Evolutionary conservation across 495 filamentous ascomycete genomes (phyloP).

Genomic region (Cairneyella variabilis): DNA sequence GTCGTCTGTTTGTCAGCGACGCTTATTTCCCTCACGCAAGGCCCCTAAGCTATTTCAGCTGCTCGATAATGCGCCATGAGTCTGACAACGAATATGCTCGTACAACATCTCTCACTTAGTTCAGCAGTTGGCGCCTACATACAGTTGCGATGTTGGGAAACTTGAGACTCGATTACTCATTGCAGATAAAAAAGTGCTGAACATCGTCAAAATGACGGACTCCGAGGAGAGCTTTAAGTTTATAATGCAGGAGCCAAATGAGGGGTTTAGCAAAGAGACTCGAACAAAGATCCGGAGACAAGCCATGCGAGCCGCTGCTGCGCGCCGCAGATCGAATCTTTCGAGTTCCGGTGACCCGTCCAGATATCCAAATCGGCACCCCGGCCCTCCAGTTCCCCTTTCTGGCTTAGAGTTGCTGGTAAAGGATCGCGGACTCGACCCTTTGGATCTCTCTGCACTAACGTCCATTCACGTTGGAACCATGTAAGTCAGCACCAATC

Average conservation of each 20-base stretch:
- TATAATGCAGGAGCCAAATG: constrained; percentile 10
- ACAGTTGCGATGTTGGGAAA: constrained; percentile 6
- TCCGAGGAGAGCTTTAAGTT: constrained; percentile 12
- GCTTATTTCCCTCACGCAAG: neutral
- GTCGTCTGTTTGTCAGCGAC: neutral
- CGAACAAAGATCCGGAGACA: constrained; percentile 26
- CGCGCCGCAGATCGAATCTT: constrained; percentile 16
- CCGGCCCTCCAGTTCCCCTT: constrained; percentile 1
- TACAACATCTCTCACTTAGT: neutral
- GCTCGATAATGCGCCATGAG: neutral
- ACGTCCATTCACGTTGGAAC: constrained; percentile 12
- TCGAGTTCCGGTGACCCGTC: constrained; percentile 19
- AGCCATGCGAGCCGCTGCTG: constrained; percentile 26
- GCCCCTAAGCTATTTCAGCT: neutral
- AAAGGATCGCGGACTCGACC: constrained; percentile 10
- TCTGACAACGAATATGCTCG: neutral
- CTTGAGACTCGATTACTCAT: neutral
- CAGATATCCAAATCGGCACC: constrained; percentile 11
- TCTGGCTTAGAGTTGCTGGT: constrained; percentile 13
- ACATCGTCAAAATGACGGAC: constrained; percentile 5
- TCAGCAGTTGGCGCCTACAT: neutral
- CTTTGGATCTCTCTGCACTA: constrained; percentile 11
- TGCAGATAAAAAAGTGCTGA: neutral
- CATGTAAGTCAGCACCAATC: neutral
- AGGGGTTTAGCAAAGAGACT: constrained; percentile 11